Evolutionary conservation across 2,329 filamentous ascomycete species (phyloP).

Genomic region (Periconia sp.): DNA sequence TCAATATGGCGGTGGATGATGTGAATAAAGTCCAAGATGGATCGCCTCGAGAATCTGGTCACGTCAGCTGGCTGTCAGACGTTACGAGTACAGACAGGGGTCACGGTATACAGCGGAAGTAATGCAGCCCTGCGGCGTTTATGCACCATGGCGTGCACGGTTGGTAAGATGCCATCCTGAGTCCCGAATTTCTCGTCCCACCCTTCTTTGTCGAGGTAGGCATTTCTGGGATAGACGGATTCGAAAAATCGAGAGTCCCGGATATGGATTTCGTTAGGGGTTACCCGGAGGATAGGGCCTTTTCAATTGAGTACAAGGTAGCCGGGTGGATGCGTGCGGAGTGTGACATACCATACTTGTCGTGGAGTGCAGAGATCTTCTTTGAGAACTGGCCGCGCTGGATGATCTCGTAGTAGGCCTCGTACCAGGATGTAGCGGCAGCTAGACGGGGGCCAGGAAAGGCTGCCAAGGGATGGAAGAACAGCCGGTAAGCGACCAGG

Average conservation of each 20-base stretch:
- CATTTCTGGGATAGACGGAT: conserved; percentile 34
- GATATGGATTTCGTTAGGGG: conserved; percentile 47
- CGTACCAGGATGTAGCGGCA: conserved; percentile 36
- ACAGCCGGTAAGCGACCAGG: conserved; percentile 42
- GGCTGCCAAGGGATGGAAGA: conserved; percentile 48
- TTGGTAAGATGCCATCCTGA: conserved; percentile 29
- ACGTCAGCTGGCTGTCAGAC: conserved; percentile 6
- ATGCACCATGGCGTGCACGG: conserved; percentile 29
- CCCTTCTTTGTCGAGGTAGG: conserved; percentile 36
- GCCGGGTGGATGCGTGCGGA: background rate
- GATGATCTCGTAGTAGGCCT: conserved; percentile 39
- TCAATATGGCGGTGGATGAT: conserved; percentile 40
- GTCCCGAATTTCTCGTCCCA: conserved; percentile 38
- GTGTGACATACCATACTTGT: conserved; percentile 30
- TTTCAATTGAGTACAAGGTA: background rate
- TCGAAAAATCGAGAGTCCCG: conserved; percentile 45
- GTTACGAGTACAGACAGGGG: background rate
- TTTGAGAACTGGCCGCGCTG: conserved; percentile 33
- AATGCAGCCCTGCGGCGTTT: conserved; percentile 35
- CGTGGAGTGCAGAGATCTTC: conserved; percentile 34
- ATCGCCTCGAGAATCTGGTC: conserved; percentile 38
- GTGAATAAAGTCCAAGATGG: conserved; percentile 37
- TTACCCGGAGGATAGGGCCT: conserved; percentile 48
- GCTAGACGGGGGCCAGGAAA: conserved; percentile 47
- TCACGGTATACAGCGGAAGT: conserved; percentile 26